Conservation (phyloP, 2,329 filamentous ascomycete genomes). For the Fusarium bulbicola region DNA sequence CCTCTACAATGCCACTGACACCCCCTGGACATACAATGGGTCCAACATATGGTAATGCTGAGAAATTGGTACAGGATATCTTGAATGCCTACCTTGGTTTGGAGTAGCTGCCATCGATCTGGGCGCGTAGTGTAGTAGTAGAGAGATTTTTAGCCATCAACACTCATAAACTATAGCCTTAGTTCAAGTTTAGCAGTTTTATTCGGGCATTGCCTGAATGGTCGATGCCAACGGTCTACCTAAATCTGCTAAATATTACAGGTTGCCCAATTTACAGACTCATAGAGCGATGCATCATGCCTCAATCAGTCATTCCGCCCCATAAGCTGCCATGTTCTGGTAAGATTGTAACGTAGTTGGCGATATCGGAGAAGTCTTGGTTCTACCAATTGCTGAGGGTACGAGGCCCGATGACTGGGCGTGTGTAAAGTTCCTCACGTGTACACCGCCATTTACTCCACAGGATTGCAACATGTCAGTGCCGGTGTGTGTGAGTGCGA, state of each 20-base stretch:
- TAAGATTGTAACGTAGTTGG: accelerated
- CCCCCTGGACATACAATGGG: neutral
- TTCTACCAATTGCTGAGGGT: neutral
- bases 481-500: neutral
- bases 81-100: neutral
- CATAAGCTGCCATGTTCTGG: too few relatives aligned
- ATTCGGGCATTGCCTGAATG: neutral
- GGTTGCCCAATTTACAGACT: neutral
- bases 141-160: neutral
- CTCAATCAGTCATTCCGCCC: neutral
- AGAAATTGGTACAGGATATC: neutral
- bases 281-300: neutral
- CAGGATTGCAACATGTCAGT: neutral
- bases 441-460: neutral
- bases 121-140: neutral
- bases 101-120: neutral
- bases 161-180: neutral
- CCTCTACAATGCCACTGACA: neutral
- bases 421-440: neutral
- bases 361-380: neutral
- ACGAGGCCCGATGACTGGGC: too few relatives aligned
- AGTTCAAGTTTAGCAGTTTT: neutral
- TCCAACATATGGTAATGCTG: neutral
- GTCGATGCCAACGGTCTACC: neutral
- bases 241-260: neutral